Percentiles rank a stretch among this genome's conserved stretches.
Conservation (phyloP, 148 eudicot genomes). For the Spergularia bocconei region DNA sequence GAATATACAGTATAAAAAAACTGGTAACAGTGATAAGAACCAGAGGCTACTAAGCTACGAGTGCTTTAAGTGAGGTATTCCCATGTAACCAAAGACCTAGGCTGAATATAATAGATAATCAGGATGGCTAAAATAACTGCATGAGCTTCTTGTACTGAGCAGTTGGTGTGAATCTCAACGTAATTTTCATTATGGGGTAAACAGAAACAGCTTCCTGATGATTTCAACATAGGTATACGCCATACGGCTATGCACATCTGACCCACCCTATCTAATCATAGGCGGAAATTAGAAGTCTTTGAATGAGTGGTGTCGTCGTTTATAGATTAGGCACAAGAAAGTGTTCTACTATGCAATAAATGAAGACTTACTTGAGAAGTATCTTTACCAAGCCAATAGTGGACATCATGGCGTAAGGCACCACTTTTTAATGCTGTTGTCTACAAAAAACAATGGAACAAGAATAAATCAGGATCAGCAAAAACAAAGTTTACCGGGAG, state of each 20-base stretch:
- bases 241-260: no score
- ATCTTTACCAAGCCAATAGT: constrained; percentile 97
- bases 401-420: constrained; percentile 80
- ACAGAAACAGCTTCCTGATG: no score
- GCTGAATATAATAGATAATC: no score
- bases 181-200: no score
- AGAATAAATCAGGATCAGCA: neutral
- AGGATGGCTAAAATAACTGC: neutral
- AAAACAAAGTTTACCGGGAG: neutral
- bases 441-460: constrained; percentile 31
- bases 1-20: neutral
- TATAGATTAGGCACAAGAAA: neutral
- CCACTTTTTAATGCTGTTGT: constrained; percentile 77
- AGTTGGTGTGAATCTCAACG: no score
- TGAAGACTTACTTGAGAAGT: constrained; percentile 70
- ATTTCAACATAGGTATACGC: no score
- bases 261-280: no score
- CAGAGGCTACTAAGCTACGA: neutral
- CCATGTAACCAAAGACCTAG: no score
- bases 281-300: no score
- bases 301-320: no score
- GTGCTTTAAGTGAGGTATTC: neutral
- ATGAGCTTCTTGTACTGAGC: no score
- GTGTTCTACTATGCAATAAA: neutral
- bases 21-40: neutral